A percentile compares a stretch with the other conserved stretches of the same genome.
These are phyloP conservation scores for Nannochloropsis salina DNA, from an alignment of 108 stramenopile species.

Conservation along the genomic window DNA sequence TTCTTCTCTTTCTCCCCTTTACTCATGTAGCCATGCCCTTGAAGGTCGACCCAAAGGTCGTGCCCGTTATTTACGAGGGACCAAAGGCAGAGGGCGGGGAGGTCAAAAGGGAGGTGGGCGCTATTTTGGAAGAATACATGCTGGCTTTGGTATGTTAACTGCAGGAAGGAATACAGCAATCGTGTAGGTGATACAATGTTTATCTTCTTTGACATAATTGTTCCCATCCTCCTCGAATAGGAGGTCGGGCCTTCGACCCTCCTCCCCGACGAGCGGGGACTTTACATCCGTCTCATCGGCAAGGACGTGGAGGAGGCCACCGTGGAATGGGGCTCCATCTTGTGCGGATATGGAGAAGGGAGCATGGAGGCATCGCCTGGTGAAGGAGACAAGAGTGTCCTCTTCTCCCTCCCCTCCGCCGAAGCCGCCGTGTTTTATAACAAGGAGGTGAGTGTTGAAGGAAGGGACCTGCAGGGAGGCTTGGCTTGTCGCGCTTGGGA, in stretches of 20 bases:
- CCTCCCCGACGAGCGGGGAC: not conserved
- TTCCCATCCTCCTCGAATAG: no score
- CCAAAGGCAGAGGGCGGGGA: not conserved
- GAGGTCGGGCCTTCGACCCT: not conserved
- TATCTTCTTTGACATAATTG: no score
- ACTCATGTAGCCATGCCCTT: not conserved
- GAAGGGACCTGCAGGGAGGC: not conserved
- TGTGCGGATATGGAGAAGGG: not conserved
- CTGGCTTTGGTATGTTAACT: not conserved
- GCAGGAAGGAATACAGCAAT: no score
- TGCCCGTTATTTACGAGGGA: not conserved
- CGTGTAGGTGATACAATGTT: no score
- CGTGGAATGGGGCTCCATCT: not conserved
- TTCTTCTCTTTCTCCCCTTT: not conserved
- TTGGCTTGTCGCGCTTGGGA: not conserved
- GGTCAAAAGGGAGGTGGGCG: not conserved
- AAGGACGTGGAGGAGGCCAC: not conserved
- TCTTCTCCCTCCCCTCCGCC: not conserved
- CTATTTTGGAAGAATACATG: not conserved
- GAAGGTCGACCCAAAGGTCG: not conserved
- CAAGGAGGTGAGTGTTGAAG: not conserved
- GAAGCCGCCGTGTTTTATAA: not conserved
- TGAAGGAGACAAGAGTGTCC: not conserved
- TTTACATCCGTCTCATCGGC: not conserved
- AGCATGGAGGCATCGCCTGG: not conserved